Evolutionary conservation across 2,329 filamentous ascomycete species (phyloP), one percentile per base, ranked within the genome.

Genomic region (Penicillium sp.): DNA sequence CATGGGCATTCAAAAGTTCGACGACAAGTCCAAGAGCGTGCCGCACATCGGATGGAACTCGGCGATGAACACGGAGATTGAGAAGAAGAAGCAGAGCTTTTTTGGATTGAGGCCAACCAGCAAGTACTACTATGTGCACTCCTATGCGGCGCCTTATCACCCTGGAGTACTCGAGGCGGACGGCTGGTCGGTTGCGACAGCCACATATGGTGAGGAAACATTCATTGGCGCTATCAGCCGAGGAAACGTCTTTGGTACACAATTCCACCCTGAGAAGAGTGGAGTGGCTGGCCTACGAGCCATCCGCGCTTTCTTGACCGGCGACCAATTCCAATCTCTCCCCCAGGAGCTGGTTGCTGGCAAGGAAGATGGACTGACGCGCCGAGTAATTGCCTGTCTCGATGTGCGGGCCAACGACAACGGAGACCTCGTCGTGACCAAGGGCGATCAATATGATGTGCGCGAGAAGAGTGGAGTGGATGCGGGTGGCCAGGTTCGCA

Each of bases 41-140:
- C 95, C 95, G 41, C 96, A 99, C 79, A 99, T 99, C 75, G 95
- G 95, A 57, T 99, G 95, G 95, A 99, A 99, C 78, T 92, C 88
- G 67, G 95, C 96, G 47, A 88, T 88, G 69, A 77, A 63, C 69
- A 76, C 61, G 66, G 79, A 69, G 61, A 79, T 75, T 61, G 77
- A 73, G 59, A 75, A 73, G 10, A 72, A 67, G 62, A 72, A 78
- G 17, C 78, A 85, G 63, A 85, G 82, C 67, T 84, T 98, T 59
- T 97, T 94, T 75, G 92, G 90, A 58, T 79, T 99, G 55, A 82
- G 85, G 31, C 88, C 91, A 0, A 83, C 84, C 55, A 96, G 91
- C 73, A 99, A 98, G 77, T 99, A 99, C 82, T 99, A 99, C 80
- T 99, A 99, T 73, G 94, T 99, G 58, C 95, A 99, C 82, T 93